Base-by-base conservation (phyloP, 202 grass and related monocot species). In the Panicum hallii region DNA sequence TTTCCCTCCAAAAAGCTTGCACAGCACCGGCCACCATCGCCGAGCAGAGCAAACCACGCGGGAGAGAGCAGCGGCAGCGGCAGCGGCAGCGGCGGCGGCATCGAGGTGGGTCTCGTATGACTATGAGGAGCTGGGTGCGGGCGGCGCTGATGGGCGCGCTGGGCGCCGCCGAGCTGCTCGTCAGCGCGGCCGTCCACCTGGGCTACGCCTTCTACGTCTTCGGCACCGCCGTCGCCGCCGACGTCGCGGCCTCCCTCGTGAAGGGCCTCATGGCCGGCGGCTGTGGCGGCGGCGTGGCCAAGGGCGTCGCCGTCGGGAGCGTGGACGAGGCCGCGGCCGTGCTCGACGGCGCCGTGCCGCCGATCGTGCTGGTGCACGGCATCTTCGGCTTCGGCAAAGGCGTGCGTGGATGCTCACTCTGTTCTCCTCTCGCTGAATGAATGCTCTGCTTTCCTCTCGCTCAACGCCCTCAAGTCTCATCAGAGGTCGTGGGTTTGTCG, bases 331-430 rank as follows among this genome's bases (percentile, higher is more conserved):
- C 71, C 53, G 58, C 72, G 32, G 66, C 70, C 34, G 22, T 78
- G 23, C 80, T 97, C 38, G 88, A 94, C 15, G 88, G 88, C 0
- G 50, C 88, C 49, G 81, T 81, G 68, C 95, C 95, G 14, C 95
- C 95, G 0, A 97, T 97, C 71, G 95, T 97, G 1, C 72, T 97
- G 26, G 95, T 97, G 34, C 92, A 97, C 79, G 95, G 92, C 32
- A 90, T 94, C 73, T 94, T 94, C 46, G 95, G 95, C 16, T 97
- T 97, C 71, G 95, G 95, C 79, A 93, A 91, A 52, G 84, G 81
- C 61, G 87, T 89, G 74, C n/a, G 81, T 79, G 13, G 0, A 16
- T 64, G 32, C 36, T 32, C 32, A 20, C 36, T 32, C 32, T 32
- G 32, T 32, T 32, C 32, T 5, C 20, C 14, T 48, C n/a, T 22